phyloP scores from a whole-genome alignment of 495 filamentous ascomycete species.

The Aspergillus steynii region DNA sequence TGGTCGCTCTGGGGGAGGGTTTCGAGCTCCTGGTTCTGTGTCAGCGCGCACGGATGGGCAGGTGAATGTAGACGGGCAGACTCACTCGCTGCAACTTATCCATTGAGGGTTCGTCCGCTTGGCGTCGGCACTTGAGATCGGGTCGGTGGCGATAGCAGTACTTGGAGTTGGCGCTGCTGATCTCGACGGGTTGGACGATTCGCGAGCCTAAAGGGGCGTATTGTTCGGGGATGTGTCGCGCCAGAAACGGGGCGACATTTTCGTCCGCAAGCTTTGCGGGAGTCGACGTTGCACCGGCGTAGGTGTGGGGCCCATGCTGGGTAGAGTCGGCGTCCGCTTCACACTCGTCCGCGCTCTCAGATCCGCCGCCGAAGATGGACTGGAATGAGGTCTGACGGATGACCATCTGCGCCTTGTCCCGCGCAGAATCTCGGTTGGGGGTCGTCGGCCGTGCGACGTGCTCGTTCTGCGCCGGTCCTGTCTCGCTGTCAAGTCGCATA shows the following conservation, averaged over 20 bases:
- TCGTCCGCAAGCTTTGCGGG: conserved; percentile 51
- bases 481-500: not conserved
- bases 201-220: conserved; percentile 66
- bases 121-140: conserved; percentile 88
- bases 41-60: conserved; percentile 17
- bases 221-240: conserved; percentile 79
- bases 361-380: conserved; percentile 28
- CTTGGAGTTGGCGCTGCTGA: conserved; percentile 66
- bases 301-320: conserved; percentile 20
- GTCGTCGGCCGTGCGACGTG: not conserved
- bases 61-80: not conserved
- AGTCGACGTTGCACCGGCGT: conserved; percentile 27
- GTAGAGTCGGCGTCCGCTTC: conserved; percentile 27
- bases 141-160: conserved; percentile 96
- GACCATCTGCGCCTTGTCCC: conserved; percentile 2
- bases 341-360: conserved; percentile 14
- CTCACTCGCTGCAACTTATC: conserved; percentile 82
- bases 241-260: conserved; percentile 77
- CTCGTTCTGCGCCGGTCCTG: conserved; percentile 4
- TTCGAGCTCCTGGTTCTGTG: conserved; percentile 66
- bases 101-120: conserved; percentile 94
- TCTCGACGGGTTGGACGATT: conserved; percentile 27
- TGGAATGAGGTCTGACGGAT: conserved; percentile 15
- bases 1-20: conserved; percentile 78
- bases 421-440: not conserved